These are phyloP conservation scores for Eruca vesicaria DNA, from an alignment of 441 rosid species.

Conservation along the genomic window DNA sequence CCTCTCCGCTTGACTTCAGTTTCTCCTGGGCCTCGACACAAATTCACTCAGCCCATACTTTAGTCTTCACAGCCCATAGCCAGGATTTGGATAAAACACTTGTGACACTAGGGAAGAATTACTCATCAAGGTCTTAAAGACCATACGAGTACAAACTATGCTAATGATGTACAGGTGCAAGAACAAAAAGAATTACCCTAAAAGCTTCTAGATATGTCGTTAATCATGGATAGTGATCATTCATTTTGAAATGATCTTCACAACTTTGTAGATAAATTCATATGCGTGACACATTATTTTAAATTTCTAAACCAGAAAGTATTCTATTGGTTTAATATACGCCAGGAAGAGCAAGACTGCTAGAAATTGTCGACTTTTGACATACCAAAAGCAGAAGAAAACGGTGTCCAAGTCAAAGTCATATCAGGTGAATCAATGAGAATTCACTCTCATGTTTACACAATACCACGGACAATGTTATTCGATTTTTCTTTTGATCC, in stretches of 20 bases:
- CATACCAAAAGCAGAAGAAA: constrained; percentile 53
- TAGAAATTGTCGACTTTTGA: constrained; percentile 61
- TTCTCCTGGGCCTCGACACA: too few relatives aligned
- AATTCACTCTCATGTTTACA: constrained; percentile 67
- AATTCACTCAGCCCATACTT: too few relatives aligned
- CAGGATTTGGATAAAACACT: too few relatives aligned
- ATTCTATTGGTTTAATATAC: background rate
- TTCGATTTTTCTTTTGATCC: constrained; percentile 67
- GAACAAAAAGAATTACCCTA: background rate
- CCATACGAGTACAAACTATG: too few relatives aligned
- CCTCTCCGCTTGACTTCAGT: too few relatives aligned
- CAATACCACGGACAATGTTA: constrained; percentile 76
- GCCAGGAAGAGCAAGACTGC: constrained; percentile 74
- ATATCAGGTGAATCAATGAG: constrained; percentile 93
- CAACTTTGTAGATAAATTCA: constrained; percentile 57
- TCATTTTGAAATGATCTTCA: constrained; percentile 91
- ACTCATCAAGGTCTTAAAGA: too few relatives aligned
- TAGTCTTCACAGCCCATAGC: too few relatives aligned
- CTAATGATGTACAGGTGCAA: background rate
- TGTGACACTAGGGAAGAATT: too few relatives aligned
- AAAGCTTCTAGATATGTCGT: background rate
- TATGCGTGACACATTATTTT: background rate
- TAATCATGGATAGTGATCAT: constrained; percentile 91
- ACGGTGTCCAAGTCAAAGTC: constrained; percentile 60
- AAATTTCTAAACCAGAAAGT: background rate